Evolutionary conservation across 1,284 basidiomycete genomes (phyloP).

Genomic region (Pascua guehoae): DNA sequence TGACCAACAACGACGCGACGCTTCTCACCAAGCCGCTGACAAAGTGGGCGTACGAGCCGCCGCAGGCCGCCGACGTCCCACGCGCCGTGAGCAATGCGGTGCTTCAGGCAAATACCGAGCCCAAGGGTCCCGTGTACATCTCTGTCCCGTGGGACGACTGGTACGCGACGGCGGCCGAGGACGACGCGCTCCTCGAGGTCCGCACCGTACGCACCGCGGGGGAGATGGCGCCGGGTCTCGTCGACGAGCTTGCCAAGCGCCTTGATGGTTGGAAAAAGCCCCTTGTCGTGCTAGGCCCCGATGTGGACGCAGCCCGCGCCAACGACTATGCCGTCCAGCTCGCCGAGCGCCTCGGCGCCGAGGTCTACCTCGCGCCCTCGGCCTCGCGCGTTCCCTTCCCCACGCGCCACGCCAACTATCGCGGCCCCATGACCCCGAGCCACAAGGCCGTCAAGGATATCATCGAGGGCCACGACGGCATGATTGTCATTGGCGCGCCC

Average conservation of each 20-base stretch:
- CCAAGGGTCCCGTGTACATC: slow-evolving; percentile 10
- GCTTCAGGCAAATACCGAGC: slow-evolving; percentile 5
- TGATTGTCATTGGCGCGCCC: slow-evolving; percentile 11
- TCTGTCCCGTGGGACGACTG: slow-evolving; percentile 16
- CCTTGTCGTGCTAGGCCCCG: slow-evolving; percentile 11
- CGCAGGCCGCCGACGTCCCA: slow-evolving; percentile 9
- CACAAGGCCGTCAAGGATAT: slow-evolving; percentile 1
- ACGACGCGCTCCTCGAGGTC: slow-evolving; percentile 2
- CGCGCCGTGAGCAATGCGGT: slow-evolving; percentile 7
- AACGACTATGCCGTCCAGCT: not conserved
- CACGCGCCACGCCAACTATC: slow-evolving; percentile 6
- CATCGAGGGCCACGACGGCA: slow-evolving; percentile 8
- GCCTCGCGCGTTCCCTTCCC: slow-evolving; percentile 10
- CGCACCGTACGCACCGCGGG: slow-evolving; percentile 2
- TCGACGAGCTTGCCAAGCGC: not conserved
- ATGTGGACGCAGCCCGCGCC: slow-evolving; percentile 7
- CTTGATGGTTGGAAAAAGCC: not conserved
- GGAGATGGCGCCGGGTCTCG: not conserved
- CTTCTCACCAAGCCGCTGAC: slow-evolving; percentile 6
- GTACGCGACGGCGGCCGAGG: not conserved
- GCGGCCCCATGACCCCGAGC: slow-evolving; percentile 8
- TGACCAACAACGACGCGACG: slow-evolving; percentile 11
- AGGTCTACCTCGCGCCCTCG: slow-evolving; percentile 12
- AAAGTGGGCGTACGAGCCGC: slow-evolving; percentile 10
- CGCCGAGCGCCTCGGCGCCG: slow-evolving; percentile 8